A percentile compares a stretch with the other conserved stretches of the same genome.
Evolutionary conservation across 2,329 filamentous ascomycete genomes (phyloP).

Genomic region (Fusarium beomiforme): DNA sequence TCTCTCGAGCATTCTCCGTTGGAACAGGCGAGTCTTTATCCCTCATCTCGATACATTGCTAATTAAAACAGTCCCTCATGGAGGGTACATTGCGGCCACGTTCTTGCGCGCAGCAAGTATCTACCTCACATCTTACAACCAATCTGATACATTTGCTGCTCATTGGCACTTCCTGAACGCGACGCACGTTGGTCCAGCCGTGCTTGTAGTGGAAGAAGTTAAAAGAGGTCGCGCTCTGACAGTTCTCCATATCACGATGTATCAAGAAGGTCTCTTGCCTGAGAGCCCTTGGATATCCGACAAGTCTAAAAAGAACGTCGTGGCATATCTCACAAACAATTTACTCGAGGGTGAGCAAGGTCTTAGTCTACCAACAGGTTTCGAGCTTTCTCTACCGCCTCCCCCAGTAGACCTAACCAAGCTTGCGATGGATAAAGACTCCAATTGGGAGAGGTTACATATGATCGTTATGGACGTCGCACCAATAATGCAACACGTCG

Average conservation of each 20-base stretch:
- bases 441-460: conserved; percentile 25
- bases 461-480: conserved; percentile 38
- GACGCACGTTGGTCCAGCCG: conserved; percentile 50
- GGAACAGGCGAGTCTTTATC: conserved; percentile 14
- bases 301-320: conserved; percentile 45
- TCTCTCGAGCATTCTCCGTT: conserved; percentile 24
- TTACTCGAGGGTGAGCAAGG: conserved; percentile 40
- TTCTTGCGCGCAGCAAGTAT: conserved; percentile 50
- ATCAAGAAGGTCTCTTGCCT: conserved; percentile 50
- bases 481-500: conserved; percentile 42
- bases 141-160: conserved; percentile 52
- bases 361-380: conserved; percentile 44
- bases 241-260: conserved; percentile 54
- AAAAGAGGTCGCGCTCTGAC: conserved; percentile 55
- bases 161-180: conserved; percentile 56
- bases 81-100: conserved; percentile 56
- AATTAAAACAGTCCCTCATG: conserved; percentile 52
- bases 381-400: conserved; percentile 27
- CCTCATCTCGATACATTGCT: background rate
- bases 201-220: conserved; percentile 53
- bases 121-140: conserved; percentile 48
- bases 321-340: conserved; percentile 54
- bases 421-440: conserved; percentile 4
- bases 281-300: conserved; percentile 50
- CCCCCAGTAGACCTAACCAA: conserved; percentile 31